Evolutionary conservation across 1,284 basidiomycete species (phyloP).

Genomic region (Trichosporon coremiiforme): DNA sequence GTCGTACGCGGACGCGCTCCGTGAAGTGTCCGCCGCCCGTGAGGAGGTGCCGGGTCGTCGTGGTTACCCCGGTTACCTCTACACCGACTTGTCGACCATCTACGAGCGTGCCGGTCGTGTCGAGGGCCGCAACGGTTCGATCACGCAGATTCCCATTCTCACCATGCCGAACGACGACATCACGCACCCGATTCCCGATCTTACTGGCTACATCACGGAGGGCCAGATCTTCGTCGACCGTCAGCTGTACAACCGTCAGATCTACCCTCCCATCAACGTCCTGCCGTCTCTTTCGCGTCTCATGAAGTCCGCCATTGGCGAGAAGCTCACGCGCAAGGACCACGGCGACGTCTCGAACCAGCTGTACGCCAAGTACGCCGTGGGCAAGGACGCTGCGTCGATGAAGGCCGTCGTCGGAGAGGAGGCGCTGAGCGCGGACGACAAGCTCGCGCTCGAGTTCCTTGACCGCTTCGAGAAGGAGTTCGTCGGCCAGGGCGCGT

Average conservation of each 20-base stretch:
- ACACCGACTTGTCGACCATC: constrained; percentile 96
- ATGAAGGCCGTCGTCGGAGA: constrained; percentile 99
- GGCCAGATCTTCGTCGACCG: constrained; percentile 99
- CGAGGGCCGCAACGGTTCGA: constrained; percentile 95
- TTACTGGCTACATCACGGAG: constrained; percentile 98
- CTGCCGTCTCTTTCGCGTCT: constrained; percentile 96
- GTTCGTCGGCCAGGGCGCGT: constrained; percentile 92
- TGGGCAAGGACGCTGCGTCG: constrained; percentile 93
- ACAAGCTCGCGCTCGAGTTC: constrained; percentile 73
- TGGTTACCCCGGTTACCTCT: constrained; percentile 85
- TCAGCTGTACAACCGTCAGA: constrained; percentile 68
- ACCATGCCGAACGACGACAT: constrained; percentile 99
- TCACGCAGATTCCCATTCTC: constrained; percentile 99
- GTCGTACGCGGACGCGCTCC: constrained; percentile 38
- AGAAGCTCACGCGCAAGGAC: constrained; percentile 95
- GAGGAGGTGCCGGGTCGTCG: constrained; percentile 99
- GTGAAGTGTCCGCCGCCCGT: constrained; percentile 85
- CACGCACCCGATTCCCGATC: constrained; percentile 98
- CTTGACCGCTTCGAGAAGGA: constrained; percentile 91
- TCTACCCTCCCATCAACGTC: constrained; percentile 99
- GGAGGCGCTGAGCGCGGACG: constrained; percentile 77
- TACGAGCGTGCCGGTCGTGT: constrained; percentile 99
- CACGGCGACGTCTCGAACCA: constrained; percentile 99
- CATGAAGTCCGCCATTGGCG: constrained; percentile 99
- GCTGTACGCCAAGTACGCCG: constrained; percentile 96